These are phyloP conservation scores for Platismatia glauca DNA, from an alignment of 495 filamentous ascomycete species.

Conservation along the genomic window DNA sequence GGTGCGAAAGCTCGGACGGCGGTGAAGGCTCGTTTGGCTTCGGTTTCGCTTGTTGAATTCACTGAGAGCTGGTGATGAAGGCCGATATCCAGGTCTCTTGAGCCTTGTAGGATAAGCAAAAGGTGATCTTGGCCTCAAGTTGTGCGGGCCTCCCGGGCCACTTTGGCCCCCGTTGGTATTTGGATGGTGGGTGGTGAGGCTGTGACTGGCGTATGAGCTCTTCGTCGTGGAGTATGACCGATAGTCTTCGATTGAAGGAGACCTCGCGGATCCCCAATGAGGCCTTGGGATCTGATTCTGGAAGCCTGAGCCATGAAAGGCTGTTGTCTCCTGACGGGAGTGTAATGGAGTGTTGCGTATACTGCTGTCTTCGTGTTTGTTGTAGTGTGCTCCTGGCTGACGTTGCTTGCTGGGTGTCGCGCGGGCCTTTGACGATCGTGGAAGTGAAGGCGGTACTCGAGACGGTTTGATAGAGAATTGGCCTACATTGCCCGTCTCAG, in stretches of 20 bases:
- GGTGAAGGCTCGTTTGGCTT: conserved; percentile 7
- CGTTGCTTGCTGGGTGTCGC: conserved; percentile 6
- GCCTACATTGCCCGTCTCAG: conserved; percentile 60
- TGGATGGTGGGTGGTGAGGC: conserved; percentile 19
- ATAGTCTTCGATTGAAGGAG: conserved; percentile 14
- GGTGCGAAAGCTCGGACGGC: conserved; percentile 17
- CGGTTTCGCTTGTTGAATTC: conserved; percentile 18
- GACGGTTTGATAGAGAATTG: conserved; percentile 48
- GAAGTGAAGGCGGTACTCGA: conserved; percentile 21
- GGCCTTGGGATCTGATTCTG: conserved; percentile 1
- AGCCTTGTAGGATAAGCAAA: conserved; percentile 57
- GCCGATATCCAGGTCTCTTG: conserved; percentile 54
- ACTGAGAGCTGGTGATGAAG: conserved; percentile 51
- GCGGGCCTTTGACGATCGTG: background rate
- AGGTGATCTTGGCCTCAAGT: conserved; percentile 51
- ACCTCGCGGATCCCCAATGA: background rate
- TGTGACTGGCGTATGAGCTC: conserved; percentile 16
- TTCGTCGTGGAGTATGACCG: conserved; percentile 17
- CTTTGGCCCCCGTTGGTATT: conserved; percentile 1
- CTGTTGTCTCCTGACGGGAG: background rate
- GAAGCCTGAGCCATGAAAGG: conserved; percentile 14
- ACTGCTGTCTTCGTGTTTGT: background rate
- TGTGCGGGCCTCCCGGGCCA: conserved; percentile 7
- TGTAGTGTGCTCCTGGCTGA: conserved; percentile 5
- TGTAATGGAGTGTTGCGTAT: background rate